Conservation (phyloP, 106 monocot genomes). For the Apostasia ramifera region DNA sequence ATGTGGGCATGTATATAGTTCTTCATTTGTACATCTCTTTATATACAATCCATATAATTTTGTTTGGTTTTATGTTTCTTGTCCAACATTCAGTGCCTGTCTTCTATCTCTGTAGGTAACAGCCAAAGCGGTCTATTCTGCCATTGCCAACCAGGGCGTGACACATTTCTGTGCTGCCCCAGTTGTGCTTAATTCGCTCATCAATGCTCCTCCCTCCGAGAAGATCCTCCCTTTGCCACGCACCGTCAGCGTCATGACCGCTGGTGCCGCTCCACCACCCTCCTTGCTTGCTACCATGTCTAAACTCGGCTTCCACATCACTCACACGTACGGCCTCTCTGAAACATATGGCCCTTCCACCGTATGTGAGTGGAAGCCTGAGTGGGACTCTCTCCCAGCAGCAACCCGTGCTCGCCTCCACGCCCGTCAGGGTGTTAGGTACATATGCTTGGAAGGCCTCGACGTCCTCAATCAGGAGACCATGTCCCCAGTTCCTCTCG, state of each 20-base stretch:
- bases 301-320: constrained; percentile 51
- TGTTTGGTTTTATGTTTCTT: too few relatives aligned
- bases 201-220: constrained; percentile 45
- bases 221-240: constrained; percentile 53
- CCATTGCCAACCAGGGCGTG: constrained; percentile 57
- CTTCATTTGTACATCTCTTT: too few relatives aligned
- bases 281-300: constrained; percentile 57
- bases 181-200: constrained; percentile 44
- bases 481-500: constrained; percentile 48
- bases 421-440: constrained; percentile 62
- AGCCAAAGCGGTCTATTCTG: constrained; percentile 55
- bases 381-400: constrained; percentile 43
- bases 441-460: constrained; percentile 47
- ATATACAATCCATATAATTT: too few relatives aligned
- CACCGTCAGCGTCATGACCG: constrained; percentile 49
- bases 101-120: constrained; percentile 31
- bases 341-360: constrained; percentile 68
- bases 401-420: constrained; percentile 40
- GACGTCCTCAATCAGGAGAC: constrained; percentile 50
- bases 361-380: constrained; percentile 63
- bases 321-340: constrained; percentile 74
- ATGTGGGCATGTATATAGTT: too few relatives aligned
- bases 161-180: constrained; percentile 77
- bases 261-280: constrained; percentile 64
- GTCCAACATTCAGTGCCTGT: too few relatives aligned